Conservation (phyloP, 805 yeast genomes). For the Lachancea dasiensis region DNA sequence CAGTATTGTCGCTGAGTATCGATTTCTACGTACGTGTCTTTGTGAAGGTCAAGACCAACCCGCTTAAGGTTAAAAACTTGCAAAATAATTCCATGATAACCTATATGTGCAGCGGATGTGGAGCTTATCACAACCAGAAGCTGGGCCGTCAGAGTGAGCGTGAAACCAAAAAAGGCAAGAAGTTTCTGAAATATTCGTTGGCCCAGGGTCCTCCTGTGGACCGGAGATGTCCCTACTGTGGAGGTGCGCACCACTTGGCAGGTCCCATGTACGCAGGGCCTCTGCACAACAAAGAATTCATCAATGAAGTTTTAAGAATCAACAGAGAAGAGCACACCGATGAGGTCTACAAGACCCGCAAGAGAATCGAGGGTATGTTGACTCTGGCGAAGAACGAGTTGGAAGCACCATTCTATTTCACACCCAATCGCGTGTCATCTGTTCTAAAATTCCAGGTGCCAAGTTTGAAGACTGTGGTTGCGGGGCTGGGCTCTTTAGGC, state of each 20-base stretch:
- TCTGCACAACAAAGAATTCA: slow-evolving; percentile 64
- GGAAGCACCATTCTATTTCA: slow-evolving; percentile 71
- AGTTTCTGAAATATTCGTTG: slow-evolving; percentile 48
- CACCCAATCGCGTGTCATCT: slow-evolving; percentile 70
- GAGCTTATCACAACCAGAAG: slow-evolving; percentile 61
- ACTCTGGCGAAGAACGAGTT: slow-evolving; percentile 76
- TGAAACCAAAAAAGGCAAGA: slow-evolving; percentile 35
- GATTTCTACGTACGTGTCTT: slow-evolving; percentile 90
- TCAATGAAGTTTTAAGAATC: slow-evolving; percentile 55
- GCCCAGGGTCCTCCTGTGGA: slow-evolving; percentile 62
- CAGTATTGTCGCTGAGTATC: slow-evolving; percentile 76
- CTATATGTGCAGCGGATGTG: slow-evolving; percentile 85
- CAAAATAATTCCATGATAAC: slow-evolving; percentile 72
- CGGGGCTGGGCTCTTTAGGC: slow-evolving; percentile 83
- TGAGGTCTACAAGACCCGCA: slow-evolving; percentile 65
- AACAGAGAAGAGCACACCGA: slow-evolving; percentile 43
- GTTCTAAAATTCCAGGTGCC: slow-evolving; percentile 80
- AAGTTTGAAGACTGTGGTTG: slow-evolving; percentile 59
- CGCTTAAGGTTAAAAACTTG: slow-evolving; percentile 73
- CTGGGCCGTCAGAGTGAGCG: slow-evolving; percentile 57
- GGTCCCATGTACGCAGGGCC: slow-evolving; percentile 97
- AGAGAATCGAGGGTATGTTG: slow-evolving; percentile 88
- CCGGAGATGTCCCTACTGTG: slow-evolving; percentile 62
- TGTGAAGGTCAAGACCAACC: slow-evolving; percentile 69
- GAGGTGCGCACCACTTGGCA: slow-evolving; percentile 60